Evolutionary conservation across 1,284 basidiomycete species (phyloP).

Genomic region (Hymenochaete sp.): DNA sequence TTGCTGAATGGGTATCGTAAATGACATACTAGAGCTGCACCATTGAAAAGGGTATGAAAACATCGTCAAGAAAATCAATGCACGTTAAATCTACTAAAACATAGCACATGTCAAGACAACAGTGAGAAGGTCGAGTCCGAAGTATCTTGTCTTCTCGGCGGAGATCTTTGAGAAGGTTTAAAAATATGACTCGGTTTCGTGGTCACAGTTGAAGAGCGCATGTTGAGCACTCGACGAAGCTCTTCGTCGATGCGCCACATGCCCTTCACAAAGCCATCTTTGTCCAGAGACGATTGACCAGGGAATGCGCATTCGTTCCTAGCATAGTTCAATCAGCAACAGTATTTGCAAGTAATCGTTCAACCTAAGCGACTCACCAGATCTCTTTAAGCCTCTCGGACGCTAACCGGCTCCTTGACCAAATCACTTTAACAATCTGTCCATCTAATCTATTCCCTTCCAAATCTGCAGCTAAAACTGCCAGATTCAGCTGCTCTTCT

Average conservation of each 20-base stretch:
- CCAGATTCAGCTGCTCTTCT: constrained; percentile 24
- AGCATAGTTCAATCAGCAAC: constrained; percentile 1
- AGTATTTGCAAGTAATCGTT: background rate
- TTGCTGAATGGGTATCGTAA: too few relatives aligned
- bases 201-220: constrained; percentile 26
- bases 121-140: too few relatives aligned
- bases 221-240: constrained; percentile 46
- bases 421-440: constrained; percentile 47
- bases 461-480: constrained; percentile 29
- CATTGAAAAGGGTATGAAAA: too few relatives aligned
- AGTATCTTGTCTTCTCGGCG: too few relatives aligned
- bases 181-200: too few relatives aligned
- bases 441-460: constrained; percentile 42
- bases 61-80: too few relatives aligned
- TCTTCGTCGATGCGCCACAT: constrained; percentile 85
- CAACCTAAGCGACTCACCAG: constrained; percentile 41
- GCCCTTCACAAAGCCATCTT: constrained; percentile 60
- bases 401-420: constrained; percentile 53
- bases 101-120: too few relatives aligned
- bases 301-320: constrained; percentile 64
- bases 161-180: too few relatives aligned
- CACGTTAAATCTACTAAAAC: too few relatives aligned
- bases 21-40: too few relatives aligned
- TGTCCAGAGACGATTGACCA: constrained; percentile 46
- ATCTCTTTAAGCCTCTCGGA: constrained; percentile 46